Base-by-base conservation (phyloP, 1,139 yeast genomes). In the Taphrina sp. region DNA sequence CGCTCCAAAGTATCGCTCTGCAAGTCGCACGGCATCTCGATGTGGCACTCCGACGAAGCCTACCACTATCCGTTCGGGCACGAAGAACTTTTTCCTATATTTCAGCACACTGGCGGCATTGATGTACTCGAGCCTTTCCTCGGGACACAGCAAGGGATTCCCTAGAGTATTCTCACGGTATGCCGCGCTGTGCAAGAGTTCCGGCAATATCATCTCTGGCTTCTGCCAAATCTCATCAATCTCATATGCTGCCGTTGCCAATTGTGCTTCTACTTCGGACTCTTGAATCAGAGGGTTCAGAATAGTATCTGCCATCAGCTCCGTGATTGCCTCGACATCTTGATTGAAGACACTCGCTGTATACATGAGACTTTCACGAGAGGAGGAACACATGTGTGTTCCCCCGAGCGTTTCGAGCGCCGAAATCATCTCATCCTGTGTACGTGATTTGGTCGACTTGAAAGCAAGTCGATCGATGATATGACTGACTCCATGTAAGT, bases 271-370 rank as follows among this genome's bases (percentile, higher is more conserved):
- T 22, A 92, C 74, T 66, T 92, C 97, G 53, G 78, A 80, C 33
- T 79, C 81, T 1, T 85, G 75, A 49, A 89, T 72, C 38, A 68
- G 69, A 3, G 98, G 98, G 58, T 74, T 74, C 20, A 83, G 72
- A 7, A 90, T 83, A 0, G 96, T 87, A 63, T 89, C 94, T n/a
- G 88, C 74, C 64, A 92, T 74, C 53, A 88, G 74, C 43, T 78
- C 79, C 63, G 87, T 80, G 95, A 94, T 89, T 62, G 76, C 74
- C 43, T 82, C 94, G n/a, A 85, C 82, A 66, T 90, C 96, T 55
- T 78, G 71, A 67, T 90, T 89, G 74, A 92, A 92, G 1, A 89
- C 95, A 1, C 95, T 83, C 1, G 96, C 95, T 69, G 92, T 97
- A 69, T 92, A 92, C 73, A 92, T 81, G 74, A 92, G 78, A 3